Conservation (phyloP, 805 yeast species). For the Zygotorulaspora chibaensis region DNA sequence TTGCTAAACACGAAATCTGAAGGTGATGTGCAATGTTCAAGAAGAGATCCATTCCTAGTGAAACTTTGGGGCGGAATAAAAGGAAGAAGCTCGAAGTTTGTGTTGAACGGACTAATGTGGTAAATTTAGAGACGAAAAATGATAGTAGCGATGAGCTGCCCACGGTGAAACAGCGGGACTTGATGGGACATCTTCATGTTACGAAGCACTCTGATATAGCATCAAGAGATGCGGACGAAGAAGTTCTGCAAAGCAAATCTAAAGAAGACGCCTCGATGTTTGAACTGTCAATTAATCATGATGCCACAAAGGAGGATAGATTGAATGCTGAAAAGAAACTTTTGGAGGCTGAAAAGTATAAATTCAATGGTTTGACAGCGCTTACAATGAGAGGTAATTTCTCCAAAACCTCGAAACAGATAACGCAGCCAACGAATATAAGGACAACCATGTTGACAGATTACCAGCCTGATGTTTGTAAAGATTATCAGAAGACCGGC, state of each 20-base stretch:
- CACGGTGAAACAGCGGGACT: neutral
- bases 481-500: slow-evolving; percentile 86
- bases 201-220: neutral
- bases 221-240: too few relatives aligned
- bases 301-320: slow-evolving; percentile 14
- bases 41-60: slow-evolving; percentile 18
- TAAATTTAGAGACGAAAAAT: neutral
- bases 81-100: slow-evolving; percentile 15
- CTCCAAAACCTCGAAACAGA: slow-evolving; percentile 6
- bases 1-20: neutral
- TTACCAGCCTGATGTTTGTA: slow-evolving; percentile 91
- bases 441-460: slow-evolving; percentile 69
- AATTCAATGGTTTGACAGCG: neutral
- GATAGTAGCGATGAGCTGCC: slow-evolving; percentile 1
- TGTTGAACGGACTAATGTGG: neutral
- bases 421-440: slow-evolving; percentile 41
- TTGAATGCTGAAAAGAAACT: slow-evolving; percentile 12
- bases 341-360: neutral
- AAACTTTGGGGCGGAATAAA: slow-evolving; percentile 3
- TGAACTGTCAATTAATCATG: slow-evolving; percentile 10
- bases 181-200: slow-evolving; percentile 1
- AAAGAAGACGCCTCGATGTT: slow-evolving; percentile 5
- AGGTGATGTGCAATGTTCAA: slow-evolving; percentile 21
- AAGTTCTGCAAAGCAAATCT: too few relatives aligned
- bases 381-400: neutral